Base-by-base conservation (phyloP, 495 filamentous ascomycete genomes). In the Podospora appendiculata region DNA sequence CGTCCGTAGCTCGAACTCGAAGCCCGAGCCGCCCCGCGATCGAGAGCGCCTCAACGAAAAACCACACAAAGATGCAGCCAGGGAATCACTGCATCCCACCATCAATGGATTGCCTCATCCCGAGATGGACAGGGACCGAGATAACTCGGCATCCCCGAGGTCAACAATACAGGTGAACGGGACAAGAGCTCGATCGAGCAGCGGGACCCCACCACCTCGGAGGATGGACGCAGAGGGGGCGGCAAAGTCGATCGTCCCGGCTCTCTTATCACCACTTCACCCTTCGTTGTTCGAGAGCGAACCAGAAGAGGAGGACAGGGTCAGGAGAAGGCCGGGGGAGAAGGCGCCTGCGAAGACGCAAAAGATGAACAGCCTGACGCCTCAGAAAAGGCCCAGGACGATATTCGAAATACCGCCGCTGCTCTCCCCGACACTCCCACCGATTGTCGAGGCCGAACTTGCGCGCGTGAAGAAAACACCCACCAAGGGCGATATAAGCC, bases 351-450 rank as follows among this genome's bases (percentile, higher is more conserved):
- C 59, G n/a, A 62, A 55, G 35, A 4, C 53, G 0, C 36, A 43
- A 18, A 66, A 63, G 40, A 32, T 49, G 2, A 59, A 61, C 7
- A 47, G 45, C 4, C 45, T 43, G 1, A 58, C 68, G 6, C 55
- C 55, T 13, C 18, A 59, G 14, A 74, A 69, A 58, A 70, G 67
- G 46, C 58, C 54, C 19, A 73, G 64, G 51, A 56, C 54, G 14
- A 38, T 53, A 0, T 6, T 61, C 16, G 48, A 47, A 19, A 58
- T 76, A n/a, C 73, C 73, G 7, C 56, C 61, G 4, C 64, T 78
- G 13, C 66, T 78, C 8, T 78, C 74, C 7, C 74, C 74, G 6
- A 78, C 73, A 4, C 58, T 78, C 8, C 74, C 74, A 1, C 60
- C 71, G 1, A 51, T 75, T 40, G 63, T 78, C 5, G 67, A 77